Evolutionary conservation across 176 grass and related monocot species (phyloP).

Genomic region (Aegilops sharonensis): DNA sequence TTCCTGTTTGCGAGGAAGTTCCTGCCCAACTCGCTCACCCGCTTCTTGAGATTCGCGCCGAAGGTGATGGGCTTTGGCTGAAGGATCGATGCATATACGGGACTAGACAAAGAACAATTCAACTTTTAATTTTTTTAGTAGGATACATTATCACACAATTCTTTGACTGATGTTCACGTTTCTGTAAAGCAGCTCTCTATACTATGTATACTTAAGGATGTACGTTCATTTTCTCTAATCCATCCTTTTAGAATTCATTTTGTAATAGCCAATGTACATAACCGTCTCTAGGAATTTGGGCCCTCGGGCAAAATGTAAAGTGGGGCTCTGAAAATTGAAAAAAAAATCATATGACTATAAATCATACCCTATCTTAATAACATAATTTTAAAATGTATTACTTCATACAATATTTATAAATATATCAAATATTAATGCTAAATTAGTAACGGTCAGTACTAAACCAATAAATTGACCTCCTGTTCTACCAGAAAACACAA

Average conservation of each 20-base stretch:
- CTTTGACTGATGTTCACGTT: neutral
- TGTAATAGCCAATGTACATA: neutral
- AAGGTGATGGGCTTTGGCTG: slow-evolving; percentile 64
- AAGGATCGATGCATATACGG: neutral
- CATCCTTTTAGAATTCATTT: neutral
- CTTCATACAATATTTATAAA: neutral
- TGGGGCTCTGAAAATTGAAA: neutral
- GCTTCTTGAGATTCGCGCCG: slow-evolving; percentile 68
- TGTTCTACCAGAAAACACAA: neutral
- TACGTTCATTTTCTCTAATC: neutral
- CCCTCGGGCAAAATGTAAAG: neutral
- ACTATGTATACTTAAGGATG: neutral
- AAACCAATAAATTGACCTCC: neutral
- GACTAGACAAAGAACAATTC: neutral
- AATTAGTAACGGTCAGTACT: neutral
- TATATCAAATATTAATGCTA: neutral
- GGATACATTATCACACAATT: neutral
- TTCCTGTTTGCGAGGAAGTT: slow-evolving; percentile 82
- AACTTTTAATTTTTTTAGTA: neutral
- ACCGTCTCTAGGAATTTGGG: neutral
- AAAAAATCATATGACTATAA: neutral
- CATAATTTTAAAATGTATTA: neutral
- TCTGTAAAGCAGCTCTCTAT: neutral
- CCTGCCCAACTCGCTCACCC: slow-evolving; percentile 54
- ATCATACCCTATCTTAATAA: neutral